phyloP scores from a whole-genome alignment of 2,329 filamentous ascomycete species.

The Albifimbria verrucaria region DNA sequence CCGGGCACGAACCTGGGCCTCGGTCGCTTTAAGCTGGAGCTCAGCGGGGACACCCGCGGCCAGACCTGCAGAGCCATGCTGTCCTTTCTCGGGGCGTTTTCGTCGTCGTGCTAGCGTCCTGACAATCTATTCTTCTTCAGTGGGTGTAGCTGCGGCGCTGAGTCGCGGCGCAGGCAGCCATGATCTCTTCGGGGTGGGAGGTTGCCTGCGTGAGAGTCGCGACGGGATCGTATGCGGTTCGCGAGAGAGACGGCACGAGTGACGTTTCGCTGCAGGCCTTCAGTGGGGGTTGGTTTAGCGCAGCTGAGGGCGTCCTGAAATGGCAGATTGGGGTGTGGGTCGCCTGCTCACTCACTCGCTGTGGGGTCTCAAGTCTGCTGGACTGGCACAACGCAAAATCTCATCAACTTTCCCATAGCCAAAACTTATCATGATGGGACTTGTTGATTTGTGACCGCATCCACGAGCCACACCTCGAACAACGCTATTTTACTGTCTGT shows the following conservation, averaged over 20 bases:
- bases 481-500: too few relatives aligned
- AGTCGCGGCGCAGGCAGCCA: not conserved
- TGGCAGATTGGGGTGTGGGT: not conserved
- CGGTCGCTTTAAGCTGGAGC: slow-evolving; percentile 46
- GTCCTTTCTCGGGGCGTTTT: not conserved
- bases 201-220: too few relatives aligned
- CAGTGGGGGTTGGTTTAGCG: not conserved
- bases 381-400: too few relatives aligned
- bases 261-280: not conserved
- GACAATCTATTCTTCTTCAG: not conserved
- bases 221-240: too few relatives aligned
- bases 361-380: not conserved
- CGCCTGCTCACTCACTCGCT: too few relatives aligned
- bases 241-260: too few relatives aligned
- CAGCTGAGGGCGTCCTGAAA: not conserved
- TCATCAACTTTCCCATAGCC: too few relatives aligned
- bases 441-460: too few relatives aligned
- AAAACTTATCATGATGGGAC: too few relatives aligned
- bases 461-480: too few relatives aligned
- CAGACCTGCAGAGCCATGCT: slow-evolving; percentile 58
- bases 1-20: slow-evolving; percentile 43
- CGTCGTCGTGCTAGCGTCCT: not conserved
- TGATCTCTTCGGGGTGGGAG: too few relatives aligned
- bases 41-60: slow-evolving; percentile 49
- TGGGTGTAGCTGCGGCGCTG: not conserved